Evolutionary conservation across 805 yeast genomes (phyloP).

Genomic region (Barnettozyma siamensis): DNA sequence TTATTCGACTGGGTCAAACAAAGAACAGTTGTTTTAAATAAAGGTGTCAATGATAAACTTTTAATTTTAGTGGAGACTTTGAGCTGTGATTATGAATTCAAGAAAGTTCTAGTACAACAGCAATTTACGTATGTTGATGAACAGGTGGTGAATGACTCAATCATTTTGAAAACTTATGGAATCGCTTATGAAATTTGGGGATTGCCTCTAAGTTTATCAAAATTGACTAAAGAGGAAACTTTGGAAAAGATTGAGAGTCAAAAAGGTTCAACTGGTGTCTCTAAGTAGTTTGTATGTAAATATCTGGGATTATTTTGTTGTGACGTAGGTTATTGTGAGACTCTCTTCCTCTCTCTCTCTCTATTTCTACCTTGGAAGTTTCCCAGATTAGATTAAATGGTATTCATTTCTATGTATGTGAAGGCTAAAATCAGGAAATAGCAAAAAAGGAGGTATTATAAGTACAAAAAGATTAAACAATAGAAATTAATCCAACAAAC

Average conservation of each 20-base stretch:
- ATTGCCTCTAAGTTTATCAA: constrained; percentile 15
- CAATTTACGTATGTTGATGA: constrained; percentile 37
- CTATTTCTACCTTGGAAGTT: too few species aligned
- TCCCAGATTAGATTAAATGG: too few species aligned
- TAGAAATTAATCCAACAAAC: constrained; percentile 22
- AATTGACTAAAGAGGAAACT: constrained; percentile 3
- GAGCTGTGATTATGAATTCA: constrained; percentile 43
- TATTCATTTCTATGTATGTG: neutral
- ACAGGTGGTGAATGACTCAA: constrained; percentile 10
- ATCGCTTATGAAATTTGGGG: constrained; percentile 23
- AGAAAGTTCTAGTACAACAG: constrained; percentile 32
- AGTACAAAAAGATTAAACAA: too few species aligned
- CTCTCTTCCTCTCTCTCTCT: too few species aligned
- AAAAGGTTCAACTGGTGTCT: constrained; percentile 19
- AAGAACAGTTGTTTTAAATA: constrained; percentile 39
- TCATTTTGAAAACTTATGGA: constrained; percentile 14
- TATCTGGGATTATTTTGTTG: too few species aligned
- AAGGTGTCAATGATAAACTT: constrained; percentile 27
- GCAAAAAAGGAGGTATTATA: neutral
- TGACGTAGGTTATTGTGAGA: too few species aligned
- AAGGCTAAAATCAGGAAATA: neutral
- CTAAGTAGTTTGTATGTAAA: constrained; percentile 10
- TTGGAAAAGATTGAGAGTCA: constrained; percentile 14
- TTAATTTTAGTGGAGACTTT: constrained; percentile 43
- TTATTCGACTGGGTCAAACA: constrained; percentile 54